Base-by-base conservation (phyloP, 2,329 filamentous ascomycete genomes). In the Aspergillus brunneoviolaceus region DNA sequence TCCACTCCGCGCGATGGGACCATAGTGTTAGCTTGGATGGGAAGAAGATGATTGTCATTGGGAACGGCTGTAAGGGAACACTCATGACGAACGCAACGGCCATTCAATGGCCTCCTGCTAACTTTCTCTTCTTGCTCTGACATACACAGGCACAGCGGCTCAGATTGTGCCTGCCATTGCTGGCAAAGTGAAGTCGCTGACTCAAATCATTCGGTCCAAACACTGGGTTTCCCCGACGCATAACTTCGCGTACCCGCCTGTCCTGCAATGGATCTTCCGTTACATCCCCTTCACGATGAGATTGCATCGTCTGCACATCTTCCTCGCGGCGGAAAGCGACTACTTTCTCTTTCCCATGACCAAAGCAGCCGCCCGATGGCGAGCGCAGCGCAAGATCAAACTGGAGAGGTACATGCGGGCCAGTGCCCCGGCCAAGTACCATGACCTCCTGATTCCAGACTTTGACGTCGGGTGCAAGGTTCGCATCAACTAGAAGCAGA, bases 181-280 rank as follows among this genome's bases (percentile, higher is more conserved):
- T 2, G 73, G 79, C 54, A 79, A 78, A 29, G 80, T 80, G 9
- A 84, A 81, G 63, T 80, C 80, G 4, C 77, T 87, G 1, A 84
- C 82, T 0, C 84, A 87, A 63, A 68, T 87, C 5, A 81, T 86
- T 77, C 75, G 83, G 23, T 81, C 81, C 5, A 81, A 84, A 7
- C 84, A 84, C 6, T 86, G 84, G 84, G 79, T 85, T 0, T 76
- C 81, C 1, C 79, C 81, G 1, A 70, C 72, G 16, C n/a, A 67
- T 0, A 64, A 71, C 14, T 75, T 84, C 64, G 72, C 67, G 11
- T 72, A 76, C n/a, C 59, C 86, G 0, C 82, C 83, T 0, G 76
- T 81, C 0, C 63, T 85, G 1, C 78, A 79, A 51, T 79, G 81
- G 49, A 63, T 82, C 2, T 62, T 83, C 11, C 73, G 84, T 1